Percentiles rank a stretch among this genome's conserved stretches.
These are phyloP conservation scores for Lentinula sp. DNA, from an alignment of 768 basidiomycete species.

Conservation along the genomic window DNA sequence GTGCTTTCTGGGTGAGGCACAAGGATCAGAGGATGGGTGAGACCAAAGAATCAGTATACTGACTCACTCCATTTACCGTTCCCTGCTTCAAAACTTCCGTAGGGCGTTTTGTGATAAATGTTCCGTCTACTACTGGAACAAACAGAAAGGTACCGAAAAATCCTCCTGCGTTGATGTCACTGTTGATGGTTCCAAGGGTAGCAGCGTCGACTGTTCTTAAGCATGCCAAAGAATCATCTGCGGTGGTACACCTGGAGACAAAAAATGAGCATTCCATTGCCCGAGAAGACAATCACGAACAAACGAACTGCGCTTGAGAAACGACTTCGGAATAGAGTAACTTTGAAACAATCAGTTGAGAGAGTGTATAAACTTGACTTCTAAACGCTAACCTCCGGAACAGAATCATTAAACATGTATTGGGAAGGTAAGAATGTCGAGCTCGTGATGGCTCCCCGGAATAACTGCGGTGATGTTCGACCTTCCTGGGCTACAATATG, in stretches of 20 bases:
- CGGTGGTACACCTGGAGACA: constrained; percentile 14
- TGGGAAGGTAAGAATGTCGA: constrained; percentile 27
- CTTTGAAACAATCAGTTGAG: constrained; percentile 5
- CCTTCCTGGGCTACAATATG: constrained; percentile 27
- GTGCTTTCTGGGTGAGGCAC: constrained; percentile 11
- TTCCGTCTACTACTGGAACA: constrained; percentile 30
- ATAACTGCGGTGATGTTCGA: constrained; percentile 24
- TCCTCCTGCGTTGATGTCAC: constrained; percentile 15
- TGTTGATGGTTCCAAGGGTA: constrained; percentile 20
- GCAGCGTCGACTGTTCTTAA: constrained; percentile 15
- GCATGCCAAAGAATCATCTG: constrained; percentile 9
- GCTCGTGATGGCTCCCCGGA: constrained; percentile 25
- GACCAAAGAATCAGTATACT: too few species aligned
- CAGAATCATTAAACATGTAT: constrained; percentile 23
- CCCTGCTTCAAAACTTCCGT: constrained; percentile 20
- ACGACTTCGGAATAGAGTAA: constrained; percentile 15
- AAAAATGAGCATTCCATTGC: not conserved
- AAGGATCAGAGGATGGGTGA: not conserved
- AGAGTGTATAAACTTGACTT: too few species aligned
- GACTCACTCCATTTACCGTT: constrained; percentile 25
- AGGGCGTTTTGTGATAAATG: constrained; percentile 26
- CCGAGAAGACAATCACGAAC: not conserved
- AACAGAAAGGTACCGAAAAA: constrained; percentile 25
- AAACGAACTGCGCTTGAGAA: constrained; percentile 13
- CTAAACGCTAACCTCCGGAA: constrained; percentile 18